phyloP scores from a whole-genome alignment of 495 filamentous ascomycete species.

The Xylaria acuta region DNA sequence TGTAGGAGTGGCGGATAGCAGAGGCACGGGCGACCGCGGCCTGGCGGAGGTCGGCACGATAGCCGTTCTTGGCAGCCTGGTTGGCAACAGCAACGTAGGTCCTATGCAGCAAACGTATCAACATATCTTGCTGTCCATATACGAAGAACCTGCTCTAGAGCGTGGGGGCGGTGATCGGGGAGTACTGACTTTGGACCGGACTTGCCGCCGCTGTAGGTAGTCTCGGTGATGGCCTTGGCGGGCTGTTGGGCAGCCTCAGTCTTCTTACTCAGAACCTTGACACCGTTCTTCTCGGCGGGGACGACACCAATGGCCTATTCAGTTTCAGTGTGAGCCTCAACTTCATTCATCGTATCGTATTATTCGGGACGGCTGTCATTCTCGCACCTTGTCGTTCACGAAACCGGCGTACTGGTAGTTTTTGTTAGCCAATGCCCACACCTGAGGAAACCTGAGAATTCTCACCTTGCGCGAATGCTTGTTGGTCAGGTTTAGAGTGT shows the following conservation, averaged over 20 bases:
- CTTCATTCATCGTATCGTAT: conserved; percentile 20
- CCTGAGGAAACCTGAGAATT: background rate
- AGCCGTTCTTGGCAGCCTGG: conserved; percentile 78
- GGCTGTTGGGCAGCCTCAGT: conserved; percentile 71
- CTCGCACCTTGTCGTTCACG: conserved; percentile 87
- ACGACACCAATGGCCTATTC: conserved; percentile 81
- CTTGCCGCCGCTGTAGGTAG: conserved; percentile 71
- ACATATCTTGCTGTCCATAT: conserved; percentile 14
- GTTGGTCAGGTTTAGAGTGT: conserved; percentile 91
- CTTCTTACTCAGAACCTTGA: conserved; percentile 86
- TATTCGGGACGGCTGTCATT: conserved; percentile 12
- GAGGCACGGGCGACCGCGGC: conserved; percentile 88
- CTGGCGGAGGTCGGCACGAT: conserved; percentile 86
- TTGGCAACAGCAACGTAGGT: conserved; percentile 85
- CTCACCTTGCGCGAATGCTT: conserved; percentile 88
- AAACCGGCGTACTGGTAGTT: conserved; percentile 78
- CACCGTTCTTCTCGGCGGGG: conserved; percentile 69
- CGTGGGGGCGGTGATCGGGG: background rate
- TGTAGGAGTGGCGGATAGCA: conserved; percentile 81
- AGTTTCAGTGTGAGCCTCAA: conserved; percentile 35
- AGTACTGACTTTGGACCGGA: conserved; percentile 78
- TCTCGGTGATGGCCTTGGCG: conserved; percentile 64
- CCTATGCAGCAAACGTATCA: conserved; percentile 57
- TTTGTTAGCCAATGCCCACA: conserved; percentile 39
- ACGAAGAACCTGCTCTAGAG: background rate